Conservation (phyloP, 495 filamentous ascomycete species). For the Astrocystis sublimbata region DNA sequence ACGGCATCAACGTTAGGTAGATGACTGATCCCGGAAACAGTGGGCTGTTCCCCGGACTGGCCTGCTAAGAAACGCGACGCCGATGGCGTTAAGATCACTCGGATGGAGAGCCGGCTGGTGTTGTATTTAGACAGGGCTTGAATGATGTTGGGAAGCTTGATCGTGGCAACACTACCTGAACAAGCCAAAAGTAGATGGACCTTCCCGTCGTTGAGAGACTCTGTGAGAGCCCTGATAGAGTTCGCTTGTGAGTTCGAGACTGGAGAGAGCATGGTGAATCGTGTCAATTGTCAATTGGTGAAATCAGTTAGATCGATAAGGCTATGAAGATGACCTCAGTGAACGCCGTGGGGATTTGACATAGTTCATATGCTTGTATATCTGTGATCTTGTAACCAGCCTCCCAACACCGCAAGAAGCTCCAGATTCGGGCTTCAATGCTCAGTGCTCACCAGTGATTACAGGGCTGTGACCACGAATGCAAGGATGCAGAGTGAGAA, state of each 20-base stretch:
- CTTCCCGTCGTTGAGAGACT: conserved; percentile 58
- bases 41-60: conserved; percentile 70
- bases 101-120: conserved; percentile 63
- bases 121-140: conserved; percentile 53
- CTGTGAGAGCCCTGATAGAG: conserved; percentile 32
- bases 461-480: too few species aligned
- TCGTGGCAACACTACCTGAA: conserved; percentile 73
- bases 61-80: conserved; percentile 70
- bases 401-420: not conserved
- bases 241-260: conserved; percentile 29
- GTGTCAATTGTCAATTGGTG: not conserved
- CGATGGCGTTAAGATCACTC: conserved; percentile 73
- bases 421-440: too few species aligned
- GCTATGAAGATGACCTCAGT: too few species aligned
- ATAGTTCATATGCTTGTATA: not conserved
- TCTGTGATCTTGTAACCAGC: not conserved
- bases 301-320: too few species aligned
- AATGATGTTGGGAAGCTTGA: conserved; percentile 80
- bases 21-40: conserved; percentile 49
- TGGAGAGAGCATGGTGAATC: conserved; percentile 33
- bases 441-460: too few species aligned
- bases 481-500: too few species aligned
- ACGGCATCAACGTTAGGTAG: conserved; percentile 67
- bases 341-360: not conserved
- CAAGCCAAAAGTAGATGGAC: conserved; percentile 78